Evolutionary conservation across 2,329 filamentous ascomycete genomes (phyloP).

Genomic region (Periconia digitata): DNA sequence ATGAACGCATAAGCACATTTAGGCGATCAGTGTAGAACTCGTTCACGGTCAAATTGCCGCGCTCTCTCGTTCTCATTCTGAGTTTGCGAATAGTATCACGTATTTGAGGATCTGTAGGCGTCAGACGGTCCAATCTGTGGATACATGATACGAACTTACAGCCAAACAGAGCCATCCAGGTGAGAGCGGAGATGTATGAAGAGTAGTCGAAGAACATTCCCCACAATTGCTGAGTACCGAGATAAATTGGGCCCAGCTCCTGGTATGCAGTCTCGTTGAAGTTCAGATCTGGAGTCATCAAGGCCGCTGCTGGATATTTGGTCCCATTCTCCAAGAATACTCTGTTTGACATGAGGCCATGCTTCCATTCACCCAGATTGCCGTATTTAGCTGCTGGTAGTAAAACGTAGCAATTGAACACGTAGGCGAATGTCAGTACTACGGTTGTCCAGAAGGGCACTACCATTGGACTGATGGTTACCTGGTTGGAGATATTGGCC

Average conservation of each 20-base stretch:
- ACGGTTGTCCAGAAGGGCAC: constrained; percentile 63
- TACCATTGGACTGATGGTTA: constrained; percentile 48
- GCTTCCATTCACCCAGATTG: constrained; percentile 54
- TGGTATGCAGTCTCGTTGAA: constrained; percentile 53
- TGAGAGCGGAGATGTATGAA: constrained; percentile 59
- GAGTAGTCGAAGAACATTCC: constrained; percentile 63
- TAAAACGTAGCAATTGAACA: constrained; percentile 59
- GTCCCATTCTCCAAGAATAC: constrained; percentile 55
- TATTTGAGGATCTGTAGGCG: constrained; percentile 49
- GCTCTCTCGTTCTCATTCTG: constrained; percentile 31
- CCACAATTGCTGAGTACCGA: constrained; percentile 61
- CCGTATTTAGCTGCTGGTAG: constrained; percentile 63
- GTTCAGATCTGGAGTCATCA: constrained; percentile 47
- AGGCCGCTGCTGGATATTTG: constrained; percentile 47
- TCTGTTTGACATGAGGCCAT: constrained; percentile 61
- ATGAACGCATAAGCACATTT: constrained; percentile 60
- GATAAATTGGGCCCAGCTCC: constrained; percentile 58
- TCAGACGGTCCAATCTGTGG: too few relatives aligned
- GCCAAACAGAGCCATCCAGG: constrained; percentile 62
- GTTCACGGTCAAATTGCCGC: constrained; percentile 42
- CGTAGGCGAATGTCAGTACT: constrained; percentile 58
- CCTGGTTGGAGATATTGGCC: constrained; percentile 59
- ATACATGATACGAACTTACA: constrained; percentile 24
- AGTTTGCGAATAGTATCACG: constrained; percentile 50
- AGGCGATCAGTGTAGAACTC: constrained; percentile 61